Evolutionary conservation across 768 basidiomycete genomes (phyloP).

Genomic region (Calocera cornea): DNA sequence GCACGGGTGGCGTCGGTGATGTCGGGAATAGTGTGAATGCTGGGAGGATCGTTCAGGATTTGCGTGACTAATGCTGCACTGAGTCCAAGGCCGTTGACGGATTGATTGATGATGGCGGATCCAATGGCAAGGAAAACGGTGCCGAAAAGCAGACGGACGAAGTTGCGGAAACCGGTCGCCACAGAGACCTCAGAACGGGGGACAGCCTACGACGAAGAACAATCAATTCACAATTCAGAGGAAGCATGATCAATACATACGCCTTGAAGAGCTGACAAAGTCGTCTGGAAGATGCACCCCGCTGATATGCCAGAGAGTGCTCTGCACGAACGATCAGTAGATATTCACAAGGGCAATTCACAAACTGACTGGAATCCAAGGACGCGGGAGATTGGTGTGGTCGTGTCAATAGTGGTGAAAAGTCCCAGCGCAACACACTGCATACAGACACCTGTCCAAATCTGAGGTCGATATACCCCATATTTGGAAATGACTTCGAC

Average conservation of each 20-base stretch:
- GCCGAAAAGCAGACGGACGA: slow-evolving; percentile 24
- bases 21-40: neutral
- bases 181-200: slow-evolving; percentile 25
- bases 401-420: neutral
- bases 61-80: slow-evolving; percentile 6
- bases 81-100: slow-evolving; percentile 10
- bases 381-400: neutral
- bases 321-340: neutral
- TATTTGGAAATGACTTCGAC: neutral
- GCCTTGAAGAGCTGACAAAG: neutral
- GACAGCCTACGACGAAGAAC: slow-evolving; percentile 18
- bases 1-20: neutral
- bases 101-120: slow-evolving; percentile 18
- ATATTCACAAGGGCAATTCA: neutral
- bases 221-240: slow-evolving; percentile 16
- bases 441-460: neutral
- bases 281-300: slow-evolving; percentile 1
- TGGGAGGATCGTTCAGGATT: slow-evolving; percentile 19
- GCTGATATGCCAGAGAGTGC: neutral
- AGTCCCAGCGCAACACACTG: neutral
- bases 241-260: neutral
- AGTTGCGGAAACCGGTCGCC: slow-evolving; percentile 23
- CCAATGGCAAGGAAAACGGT: slow-evolving; percentile 22
- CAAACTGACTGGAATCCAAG: neutral
- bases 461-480: neutral